Base-by-base conservation (phyloP, 2,329 filamentous ascomycete species). In the Reticulascus tulasneorum region DNA sequence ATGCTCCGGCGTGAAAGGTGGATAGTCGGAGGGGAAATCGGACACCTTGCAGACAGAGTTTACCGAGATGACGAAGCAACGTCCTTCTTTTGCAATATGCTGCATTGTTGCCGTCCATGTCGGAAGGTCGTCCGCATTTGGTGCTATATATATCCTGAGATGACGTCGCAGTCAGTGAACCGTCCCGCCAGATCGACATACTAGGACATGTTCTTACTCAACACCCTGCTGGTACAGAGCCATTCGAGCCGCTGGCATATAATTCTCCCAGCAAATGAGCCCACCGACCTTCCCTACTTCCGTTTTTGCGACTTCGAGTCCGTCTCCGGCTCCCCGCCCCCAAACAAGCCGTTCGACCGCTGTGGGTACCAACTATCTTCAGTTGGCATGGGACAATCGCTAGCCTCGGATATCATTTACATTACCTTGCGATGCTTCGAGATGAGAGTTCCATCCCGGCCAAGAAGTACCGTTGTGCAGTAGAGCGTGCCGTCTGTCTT, bases 261-360 rank as follows among this genome's bases (percentile, higher is more conserved):
- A 67, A 38, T 66, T 66, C 44, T 66, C 63, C 63, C 61, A 65
- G 37, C 62, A 66, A 29, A 66, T 66, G 33, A 67, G 39, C 2
- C 61, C 63, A 17, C 62, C 62, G 11, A 65, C 57, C 35, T 59
- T 64, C 4, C 63, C 62, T 20, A 65, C 54, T 18, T 61, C 60
- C 4, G 60, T 62, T 38, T 64, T 53, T 6, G 59, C 55, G 12
- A 66, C 61, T 17, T 54, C 50, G 8, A 67, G 48, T 2, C 58
- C 57, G 29, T 67, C 62, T 19, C 63, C 63, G 11, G 61, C 50
- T 13, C 62, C 63, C 33, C 59, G 50, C 19, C 89, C 62, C 63
- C 63, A 66, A 4, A 66, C 54, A 3, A 67, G 42, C 11, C 63
- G 47, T 35, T 67, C 62, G n/a, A 50, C 60, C 5, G 55, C 62